A percentile compares a stretch with the other conserved stretches of the same genome.
These are phyloP conservation scores for Myxozyma geophila DNA, from an alignment of 805 yeast genomes.

Conservation along the genomic window DNA sequence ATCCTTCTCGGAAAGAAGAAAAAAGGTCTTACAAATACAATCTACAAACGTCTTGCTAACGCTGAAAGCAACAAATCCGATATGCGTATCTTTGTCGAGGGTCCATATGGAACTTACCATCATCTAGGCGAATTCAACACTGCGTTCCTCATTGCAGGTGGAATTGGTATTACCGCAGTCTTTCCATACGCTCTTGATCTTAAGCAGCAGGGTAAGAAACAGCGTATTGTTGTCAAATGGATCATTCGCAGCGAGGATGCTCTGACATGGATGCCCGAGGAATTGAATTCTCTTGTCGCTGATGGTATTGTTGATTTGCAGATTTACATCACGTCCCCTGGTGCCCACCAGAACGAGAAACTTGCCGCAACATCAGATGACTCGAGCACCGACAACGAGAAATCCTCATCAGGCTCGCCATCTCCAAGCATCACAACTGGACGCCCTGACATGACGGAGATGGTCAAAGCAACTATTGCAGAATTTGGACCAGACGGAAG, in stretches of 20 bases:
- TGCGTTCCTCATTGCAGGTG: slow-evolving; percentile 62
- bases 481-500: slow-evolving; percentile 41
- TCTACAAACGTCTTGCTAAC: neutral
- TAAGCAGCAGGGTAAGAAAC: neutral
- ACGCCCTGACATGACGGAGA: slow-evolving; percentile 53
- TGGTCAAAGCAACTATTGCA: slow-evolving; percentile 42
- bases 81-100: slow-evolving; percentile 50
- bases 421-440: neutral
- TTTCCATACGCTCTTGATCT: slow-evolving; percentile 51
- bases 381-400: neutral
- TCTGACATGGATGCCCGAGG: slow-evolving; percentile 11
- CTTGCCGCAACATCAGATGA: slow-evolving; percentile 15
- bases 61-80: too few relatives aligned
- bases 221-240: slow-evolving; percentile 15
- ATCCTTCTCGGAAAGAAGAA: slow-evolving; percentile 3
- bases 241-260: neutral
- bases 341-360: too few relatives aligned
- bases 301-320: neutral
- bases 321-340: slow-evolving; percentile 7
- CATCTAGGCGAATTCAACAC: slow-evolving; percentile 55
- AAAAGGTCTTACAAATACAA: neutral
- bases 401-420: neutral
- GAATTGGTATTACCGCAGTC: slow-evolving; percentile 66
- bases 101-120: slow-evolving; percentile 59
- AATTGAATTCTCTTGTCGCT: neutral